A percentile compares a stretch with the other conserved stretches of the same genome.
Conservation (phyloP, 176 grass and related monocot genomes). For the Rhipidocladum racemiflorum region DNA sequence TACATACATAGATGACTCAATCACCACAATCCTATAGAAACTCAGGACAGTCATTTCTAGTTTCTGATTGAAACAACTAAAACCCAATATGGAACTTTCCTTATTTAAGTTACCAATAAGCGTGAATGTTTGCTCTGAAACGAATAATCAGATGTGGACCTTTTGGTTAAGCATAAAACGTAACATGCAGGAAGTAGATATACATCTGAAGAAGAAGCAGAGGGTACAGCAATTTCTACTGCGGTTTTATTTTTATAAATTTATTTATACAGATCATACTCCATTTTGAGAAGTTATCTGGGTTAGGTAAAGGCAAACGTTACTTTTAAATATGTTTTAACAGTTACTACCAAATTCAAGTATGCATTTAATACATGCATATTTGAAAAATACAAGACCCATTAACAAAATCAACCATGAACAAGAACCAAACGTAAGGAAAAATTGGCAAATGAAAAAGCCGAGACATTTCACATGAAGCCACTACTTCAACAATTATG, state of each 20-base stretch:
- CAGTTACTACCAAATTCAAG: background rate
- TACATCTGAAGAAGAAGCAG: background rate
- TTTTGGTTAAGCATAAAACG: constrained; percentile 6
- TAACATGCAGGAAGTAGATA: background rate
- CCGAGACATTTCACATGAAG: constrained; percentile 8
- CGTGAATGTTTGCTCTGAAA: background rate
- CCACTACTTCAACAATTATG: background rate
- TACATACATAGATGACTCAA: background rate
- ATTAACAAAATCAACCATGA: constrained; percentile 17
- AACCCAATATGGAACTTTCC: background rate
- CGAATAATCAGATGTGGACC: background rate
- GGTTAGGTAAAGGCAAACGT: background rate
- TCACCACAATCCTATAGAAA: background rate
- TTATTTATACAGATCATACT: too few species aligned
- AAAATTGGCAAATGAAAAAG: background rate
- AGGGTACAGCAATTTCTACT: background rate
- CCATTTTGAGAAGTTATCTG: background rate
- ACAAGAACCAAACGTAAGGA: background rate
- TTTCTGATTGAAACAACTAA: background rate
- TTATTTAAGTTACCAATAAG: background rate
- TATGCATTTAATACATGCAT: background rate
- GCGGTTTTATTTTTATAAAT: too few species aligned
- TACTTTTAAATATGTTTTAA: background rate
- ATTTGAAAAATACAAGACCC: background rate
- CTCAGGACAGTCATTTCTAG: background rate